Percentiles rank a stretch among this genome's conserved stretches.
These are phyloP conservation scores for Psophocarpus tetragonolobus DNA, from an alignment of 306 rosid genomes.

Conservation along the genomic window DNA sequence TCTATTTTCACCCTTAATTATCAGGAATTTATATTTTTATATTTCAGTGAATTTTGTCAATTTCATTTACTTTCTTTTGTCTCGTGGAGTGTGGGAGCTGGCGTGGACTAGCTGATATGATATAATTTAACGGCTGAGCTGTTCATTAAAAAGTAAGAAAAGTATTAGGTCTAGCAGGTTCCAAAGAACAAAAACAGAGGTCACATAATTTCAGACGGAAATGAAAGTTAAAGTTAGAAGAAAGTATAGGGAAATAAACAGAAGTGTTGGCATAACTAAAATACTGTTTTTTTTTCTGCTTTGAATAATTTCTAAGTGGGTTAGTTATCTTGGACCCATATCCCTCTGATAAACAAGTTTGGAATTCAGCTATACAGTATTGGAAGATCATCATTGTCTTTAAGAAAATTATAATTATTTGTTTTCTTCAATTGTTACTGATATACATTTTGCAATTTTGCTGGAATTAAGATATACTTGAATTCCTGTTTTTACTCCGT, in stretches of 20 bases:
- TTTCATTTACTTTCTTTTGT: background rate
- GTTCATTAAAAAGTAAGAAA: background rate
- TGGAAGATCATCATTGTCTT: background rate
- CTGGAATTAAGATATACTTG: background rate
- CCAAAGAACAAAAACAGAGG: background rate
- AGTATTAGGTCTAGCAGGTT: background rate
- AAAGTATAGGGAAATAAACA: slow-evolving; percentile 10
- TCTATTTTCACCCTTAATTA: background rate
- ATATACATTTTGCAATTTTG: slow-evolving; percentile 8
- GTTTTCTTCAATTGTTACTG: background rate
- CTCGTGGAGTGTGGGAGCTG: background rate
- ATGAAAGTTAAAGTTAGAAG: background rate
- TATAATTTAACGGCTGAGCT: background rate
- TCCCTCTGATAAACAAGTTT: background rate
- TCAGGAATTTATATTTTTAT: background rate
- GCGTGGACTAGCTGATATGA: background rate
- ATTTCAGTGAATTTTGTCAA: background rate
- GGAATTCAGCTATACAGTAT: slow-evolving; percentile 18
- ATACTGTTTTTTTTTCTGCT: background rate
- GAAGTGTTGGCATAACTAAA: slow-evolving; percentile 12
- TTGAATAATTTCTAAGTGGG: slow-evolving; percentile 16
- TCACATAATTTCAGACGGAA: background rate
- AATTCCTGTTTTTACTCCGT: slow-evolving; percentile 16
- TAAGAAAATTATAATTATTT: background rate
- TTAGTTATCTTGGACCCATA: slow-evolving; percentile 25